Evolutionary conservation across 1,284 basidiomycete species (phyloP), one percentile per base, ranked within the genome.

Genomic region (Fereydounia khargensis): DNA sequence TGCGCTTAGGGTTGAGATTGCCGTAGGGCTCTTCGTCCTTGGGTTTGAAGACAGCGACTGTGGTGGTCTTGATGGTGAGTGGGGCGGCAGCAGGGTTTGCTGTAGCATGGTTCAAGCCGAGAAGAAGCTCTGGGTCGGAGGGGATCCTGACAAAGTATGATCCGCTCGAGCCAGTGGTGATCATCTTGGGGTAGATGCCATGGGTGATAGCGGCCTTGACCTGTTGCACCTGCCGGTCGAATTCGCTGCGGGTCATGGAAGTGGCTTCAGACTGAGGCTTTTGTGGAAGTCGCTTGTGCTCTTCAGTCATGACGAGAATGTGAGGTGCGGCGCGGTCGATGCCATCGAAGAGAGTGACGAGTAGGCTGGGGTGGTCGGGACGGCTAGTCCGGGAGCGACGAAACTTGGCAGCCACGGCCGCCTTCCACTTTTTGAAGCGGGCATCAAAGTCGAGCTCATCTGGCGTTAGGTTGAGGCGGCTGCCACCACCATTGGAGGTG

Each of bases 1-100:
- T 55, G n/a, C 73, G 66, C 46, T 71, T 74, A 17, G 54, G 57
- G 35, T 62, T 72, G 35, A 75, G 55, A 34, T 75, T 69, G 22
- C 73, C 73, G 35, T 75, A 75, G 1, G 73, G 73, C 39, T 75
- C 71, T 47, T 75, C 73, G 42, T 75, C 73, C 38, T 67, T 64
- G 0, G 73, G 73, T 39, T 75, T 75, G 45, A 75, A 75, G 8
- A 75, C 73, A 25, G 60, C 73, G 6, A 62, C 60, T 2, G 65
- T 59, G 10, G 41, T 42, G 3, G 38, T 35, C 3, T 34, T 6
- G 37, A 32, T 11, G 13, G 23, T 36, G 19, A n/a, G 18, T 9
- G 35, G 8, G 39, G 11, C 32, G 11, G 9, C 7, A 20, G 40
- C n/a, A 24, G 36, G 16, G 10, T 10, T 18, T 18, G 33, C 33